phyloP scores from a whole-genome alignment of 345 rosid genomes.

The Gossypium bickii region DNA sequence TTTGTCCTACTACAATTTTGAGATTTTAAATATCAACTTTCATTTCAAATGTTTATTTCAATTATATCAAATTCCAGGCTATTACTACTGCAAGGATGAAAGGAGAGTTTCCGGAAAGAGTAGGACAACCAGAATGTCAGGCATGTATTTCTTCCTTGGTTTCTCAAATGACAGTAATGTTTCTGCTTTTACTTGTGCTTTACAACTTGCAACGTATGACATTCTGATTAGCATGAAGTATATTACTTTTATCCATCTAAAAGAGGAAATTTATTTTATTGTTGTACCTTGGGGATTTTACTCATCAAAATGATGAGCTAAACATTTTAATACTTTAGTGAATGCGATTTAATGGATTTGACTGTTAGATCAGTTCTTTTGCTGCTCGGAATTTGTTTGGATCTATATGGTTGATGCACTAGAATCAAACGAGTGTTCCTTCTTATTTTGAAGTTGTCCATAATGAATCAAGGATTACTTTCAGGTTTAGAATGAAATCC shows the following conservation, averaged over 20 bases:
- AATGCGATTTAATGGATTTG: not conserved
- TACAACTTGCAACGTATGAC: not conserved
- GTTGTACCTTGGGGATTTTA: not conserved
- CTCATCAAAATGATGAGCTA: not conserved
- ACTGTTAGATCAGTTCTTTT: not conserved
- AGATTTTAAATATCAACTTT: not conserved
- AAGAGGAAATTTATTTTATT: not conserved
- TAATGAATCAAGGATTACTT: slow-evolving; percentile 1
- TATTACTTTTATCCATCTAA: not conserved
- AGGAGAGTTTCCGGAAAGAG: slow-evolving; percentile 96
- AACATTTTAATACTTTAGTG: not conserved
- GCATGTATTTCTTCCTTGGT: slow-evolving; percentile 33
- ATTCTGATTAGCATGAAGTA: not conserved
- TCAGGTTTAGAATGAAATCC: not conserved
- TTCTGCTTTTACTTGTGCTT: not conserved
- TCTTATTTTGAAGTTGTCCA: not conserved
- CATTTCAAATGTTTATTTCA: slow-evolving; percentile 21
- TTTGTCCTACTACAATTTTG: not conserved
- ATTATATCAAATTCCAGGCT: slow-evolving; percentile 49
- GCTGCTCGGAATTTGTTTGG: not conserved
- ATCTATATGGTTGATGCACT: not conserved
- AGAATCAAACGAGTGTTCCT: not conserved
- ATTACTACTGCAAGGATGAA: slow-evolving; percentile 86
- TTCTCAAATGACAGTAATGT: not conserved
- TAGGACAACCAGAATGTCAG: slow-evolving; percentile 98